These are phyloP conservation scores for Casaregolazyma lundiana DNA, from an alignment of 1,139 yeast genomes.

Conservation along the genomic window DNA sequence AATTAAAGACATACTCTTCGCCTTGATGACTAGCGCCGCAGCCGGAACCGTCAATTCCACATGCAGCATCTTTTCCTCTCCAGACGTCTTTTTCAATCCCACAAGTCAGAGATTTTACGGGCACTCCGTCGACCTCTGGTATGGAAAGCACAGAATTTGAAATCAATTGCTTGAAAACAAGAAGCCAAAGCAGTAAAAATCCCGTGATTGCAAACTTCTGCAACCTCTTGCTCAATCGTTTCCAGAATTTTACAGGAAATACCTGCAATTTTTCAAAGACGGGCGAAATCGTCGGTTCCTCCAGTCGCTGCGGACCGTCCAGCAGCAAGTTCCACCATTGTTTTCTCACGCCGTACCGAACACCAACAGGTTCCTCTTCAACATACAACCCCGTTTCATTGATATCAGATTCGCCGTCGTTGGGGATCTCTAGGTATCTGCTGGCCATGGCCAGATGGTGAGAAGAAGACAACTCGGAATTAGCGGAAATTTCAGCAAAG, in stretches of 20 bases:
- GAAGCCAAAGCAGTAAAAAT: constrained; percentile 21
- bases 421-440: neutral
- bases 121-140: constrained; percentile 23
- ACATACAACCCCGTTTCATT: neutral
- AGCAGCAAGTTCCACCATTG: constrained; percentile 17
- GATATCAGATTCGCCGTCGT: neutral
- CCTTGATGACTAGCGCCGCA: constrained; percentile 46
- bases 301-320: constrained; percentile 26
- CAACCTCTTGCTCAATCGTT: constrained; percentile 9
- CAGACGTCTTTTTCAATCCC: constrained; percentile 45
- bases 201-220: constrained; percentile 10
- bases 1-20: constrained; percentile 57
- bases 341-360: neutral
- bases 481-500: neutral
- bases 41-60: constrained; percentile 64
- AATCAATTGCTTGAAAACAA: constrained; percentile 23
- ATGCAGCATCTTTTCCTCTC: constrained; percentile 65
- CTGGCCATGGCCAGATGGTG: neutral
- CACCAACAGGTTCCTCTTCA: neutral
- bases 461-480: neutral
- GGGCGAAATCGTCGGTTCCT: constrained; percentile 24
- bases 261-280: constrained; percentile 22
- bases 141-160: constrained; percentile 26
- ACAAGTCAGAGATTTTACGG: constrained; percentile 26
- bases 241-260: constrained; percentile 20